Evolutionary conservation across 257 asterid species (phyloP), one percentile per base, ranked within the genome.

Genomic region (Salvia hispanica): DNA sequence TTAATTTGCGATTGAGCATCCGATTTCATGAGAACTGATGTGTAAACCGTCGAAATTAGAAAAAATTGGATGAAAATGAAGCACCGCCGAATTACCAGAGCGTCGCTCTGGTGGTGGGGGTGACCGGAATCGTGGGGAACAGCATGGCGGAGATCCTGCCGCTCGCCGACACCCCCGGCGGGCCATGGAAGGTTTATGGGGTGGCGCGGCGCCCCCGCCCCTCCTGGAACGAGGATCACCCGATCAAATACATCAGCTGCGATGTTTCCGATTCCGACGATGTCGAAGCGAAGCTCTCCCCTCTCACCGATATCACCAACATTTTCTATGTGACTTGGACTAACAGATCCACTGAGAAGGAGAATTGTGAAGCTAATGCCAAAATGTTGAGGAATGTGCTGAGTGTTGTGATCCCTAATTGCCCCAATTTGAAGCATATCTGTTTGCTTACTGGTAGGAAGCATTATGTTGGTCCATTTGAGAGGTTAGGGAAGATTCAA

Each of bases 101-200:
- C 79, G 96, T 88, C 39, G 98, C 89, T 14, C 78, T 93, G n/a
- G 79, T 93, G 9, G 46, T 93, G 18, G 98, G 45, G n/a, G 98
- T 88, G 5, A 88, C 97, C 7, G 97, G 96, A 42, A 86, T 93
- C 76, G 97, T 93, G 0, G 97, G 98, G 65, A 90, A 86, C 79
- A 92, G 97, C 77, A 82, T 92, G 56, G 90, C 97, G 52, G 96
- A 90, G 94, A 92, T 92, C 74, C 91, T 92, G 28, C 97, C 98
- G 28, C 97, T 90, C 56, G 65, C 97, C 64, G 96, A 90, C 79
- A 93, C 98, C 7, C 97, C 98, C 9, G 95, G 98, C 31, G 96
- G 98, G 46, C 98, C 96, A 0, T 93, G 97, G 96, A 93, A 90
- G 85, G 97, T 93, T 13, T 90, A 93, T 66, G 99, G 99, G 5